phyloP scores from a whole-genome alignment of 2,329 filamentous ascomycete genomes.

The Ophiocordyceps camponoti-rufipedis region DNA sequence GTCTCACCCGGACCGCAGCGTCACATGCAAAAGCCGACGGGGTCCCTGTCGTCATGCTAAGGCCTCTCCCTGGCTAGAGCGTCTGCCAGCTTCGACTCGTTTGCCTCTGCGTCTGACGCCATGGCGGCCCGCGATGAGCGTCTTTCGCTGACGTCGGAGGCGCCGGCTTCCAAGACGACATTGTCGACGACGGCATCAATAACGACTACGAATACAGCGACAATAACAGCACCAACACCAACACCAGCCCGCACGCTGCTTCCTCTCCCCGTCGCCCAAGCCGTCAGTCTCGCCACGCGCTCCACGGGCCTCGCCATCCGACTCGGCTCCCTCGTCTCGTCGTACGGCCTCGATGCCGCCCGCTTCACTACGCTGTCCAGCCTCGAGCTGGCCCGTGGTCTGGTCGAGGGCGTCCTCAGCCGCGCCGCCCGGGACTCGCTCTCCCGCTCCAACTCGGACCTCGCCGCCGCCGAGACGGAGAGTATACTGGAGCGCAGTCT shows the following conservation, averaged over 20 bases:
- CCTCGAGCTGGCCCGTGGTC: constrained; percentile 34
- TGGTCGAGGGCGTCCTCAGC: constrained; percentile 34
- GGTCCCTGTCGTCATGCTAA: too few relatives aligned
- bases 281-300: constrained; percentile 40
- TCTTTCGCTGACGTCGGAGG: too few relatives aligned
- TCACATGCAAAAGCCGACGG: too few relatives aligned
- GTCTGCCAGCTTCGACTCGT: too few relatives aligned
- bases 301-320: constrained; percentile 40
- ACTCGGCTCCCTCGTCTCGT: constrained; percentile 30
- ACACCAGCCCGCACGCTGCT: constrained; percentile 27
- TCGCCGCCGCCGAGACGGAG: constrained; percentile 34
- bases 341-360: constrained; percentile 32
- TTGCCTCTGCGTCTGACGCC: too few relatives aligned
- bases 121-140: too few relatives aligned
- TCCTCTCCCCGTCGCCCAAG: constrained; percentile 36
- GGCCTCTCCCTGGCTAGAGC: too few relatives aligned
- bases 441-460: constrained; percentile 23
- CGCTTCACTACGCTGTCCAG: constrained; percentile 37
- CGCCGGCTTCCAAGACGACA: too few relatives aligned
- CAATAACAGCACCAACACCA: constrained; percentile 5
- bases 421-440: constrained; percentile 31
- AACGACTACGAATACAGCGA: constrained; percentile 1
- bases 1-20: too few relatives aligned
- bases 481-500: constrained; percentile 37
- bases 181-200: too few relatives aligned